Evolutionary conservation across 2,329 filamentous ascomycete species (phyloP).

Genomic region (Westerdykella ornata): DNA sequence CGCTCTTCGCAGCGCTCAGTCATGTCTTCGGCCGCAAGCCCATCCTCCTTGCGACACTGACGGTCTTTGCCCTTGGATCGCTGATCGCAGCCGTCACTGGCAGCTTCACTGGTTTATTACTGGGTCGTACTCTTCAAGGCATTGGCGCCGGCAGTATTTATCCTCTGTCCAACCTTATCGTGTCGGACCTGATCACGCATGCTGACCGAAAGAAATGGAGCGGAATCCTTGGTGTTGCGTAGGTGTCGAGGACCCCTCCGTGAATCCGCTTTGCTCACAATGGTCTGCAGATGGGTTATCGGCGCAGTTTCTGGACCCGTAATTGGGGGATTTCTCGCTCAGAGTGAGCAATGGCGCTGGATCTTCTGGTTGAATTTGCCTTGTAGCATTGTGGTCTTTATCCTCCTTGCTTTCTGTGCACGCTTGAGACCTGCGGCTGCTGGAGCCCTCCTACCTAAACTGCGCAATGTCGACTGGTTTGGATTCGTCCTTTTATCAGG

Average conservation of each 20-base stretch:
- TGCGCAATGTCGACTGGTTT: conserved; percentile 52
- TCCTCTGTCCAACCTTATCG: conserved; percentile 39
- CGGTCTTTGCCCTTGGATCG: conserved; percentile 42
- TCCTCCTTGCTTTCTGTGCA: conserved; percentile 42
- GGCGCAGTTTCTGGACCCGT: conserved; percentile 32
- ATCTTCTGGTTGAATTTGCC: conserved; percentile 39
- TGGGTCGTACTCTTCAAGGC: conserved; percentile 43
- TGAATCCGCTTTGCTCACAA: neutral
- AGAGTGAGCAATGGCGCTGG: conserved; percentile 28
- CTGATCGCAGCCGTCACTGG: conserved; percentile 38
- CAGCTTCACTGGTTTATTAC: conserved; percentile 35
- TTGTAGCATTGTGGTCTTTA: conserved; percentile 27
- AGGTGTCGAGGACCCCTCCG: conserved; percentile 1
- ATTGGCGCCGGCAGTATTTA: conserved; percentile 44
- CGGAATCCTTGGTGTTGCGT: conserved; percentile 17
- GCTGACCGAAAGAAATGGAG: conserved; percentile 16
- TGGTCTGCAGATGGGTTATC: conserved; percentile 20
- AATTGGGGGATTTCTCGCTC: conserved; percentile 24
- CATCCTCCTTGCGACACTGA: conserved; percentile 39
- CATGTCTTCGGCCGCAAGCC: conserved; percentile 46
- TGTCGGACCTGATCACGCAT: conserved; percentile 38
- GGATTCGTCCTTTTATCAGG: conserved; percentile 54
- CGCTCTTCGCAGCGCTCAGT: conserved; percentile 39
- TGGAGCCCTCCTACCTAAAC: conserved; percentile 40
- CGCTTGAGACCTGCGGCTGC: conserved; percentile 14